Conservation (phyloP, 2,329 filamentous ascomycete species). For the Aspergillus neoniger region DNA sequence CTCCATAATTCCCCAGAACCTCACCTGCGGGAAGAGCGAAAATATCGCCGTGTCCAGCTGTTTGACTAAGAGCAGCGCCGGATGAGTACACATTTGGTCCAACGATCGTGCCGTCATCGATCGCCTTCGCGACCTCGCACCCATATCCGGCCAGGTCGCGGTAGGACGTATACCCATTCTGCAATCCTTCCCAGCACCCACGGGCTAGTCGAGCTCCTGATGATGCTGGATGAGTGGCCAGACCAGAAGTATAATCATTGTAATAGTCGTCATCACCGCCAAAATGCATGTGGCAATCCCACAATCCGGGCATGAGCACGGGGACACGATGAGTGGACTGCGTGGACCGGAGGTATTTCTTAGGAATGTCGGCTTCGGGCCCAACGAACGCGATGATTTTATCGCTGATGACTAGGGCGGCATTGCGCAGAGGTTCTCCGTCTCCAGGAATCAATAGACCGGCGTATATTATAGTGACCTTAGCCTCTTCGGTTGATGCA, state of each 20-base stretch:
- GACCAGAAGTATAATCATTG: not conserved
- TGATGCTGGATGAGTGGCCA: slow-evolving; percentile 2
- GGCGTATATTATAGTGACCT: not conserved
- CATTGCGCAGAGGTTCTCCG: not conserved
- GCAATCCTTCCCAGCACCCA: slow-evolving; percentile 3
- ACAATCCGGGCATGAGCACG: not conserved
- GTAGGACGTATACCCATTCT: slow-evolving; percentile 5
- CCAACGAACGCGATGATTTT: slow-evolving; percentile 1
- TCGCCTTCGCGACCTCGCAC: not conserved
- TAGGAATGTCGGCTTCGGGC: not conserved
- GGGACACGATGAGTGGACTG: not conserved
- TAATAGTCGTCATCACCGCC: not conserved
- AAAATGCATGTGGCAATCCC: slow-evolving; percentile 6
- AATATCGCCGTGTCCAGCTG: slow-evolving; percentile 1
- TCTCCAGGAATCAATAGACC: not conserved
- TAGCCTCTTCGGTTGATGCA: not conserved
- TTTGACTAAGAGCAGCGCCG: not conserved
- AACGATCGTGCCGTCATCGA: slow-evolving; percentile 1
- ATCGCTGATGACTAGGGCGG: not conserved
- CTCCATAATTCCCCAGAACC: not conserved
- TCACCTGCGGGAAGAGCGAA: slow-evolving; percentile 3
- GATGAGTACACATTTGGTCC: not conserved
- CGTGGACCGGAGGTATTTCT: not conserved
- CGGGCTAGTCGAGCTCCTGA: slow-evolving; percentile 1
- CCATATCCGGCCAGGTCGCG: slow-evolving; percentile 2